These are phyloP conservation scores for Tetradesmus obliquus DNA, from an alignment of 139 green algal species.

Conservation along the genomic window DNA sequence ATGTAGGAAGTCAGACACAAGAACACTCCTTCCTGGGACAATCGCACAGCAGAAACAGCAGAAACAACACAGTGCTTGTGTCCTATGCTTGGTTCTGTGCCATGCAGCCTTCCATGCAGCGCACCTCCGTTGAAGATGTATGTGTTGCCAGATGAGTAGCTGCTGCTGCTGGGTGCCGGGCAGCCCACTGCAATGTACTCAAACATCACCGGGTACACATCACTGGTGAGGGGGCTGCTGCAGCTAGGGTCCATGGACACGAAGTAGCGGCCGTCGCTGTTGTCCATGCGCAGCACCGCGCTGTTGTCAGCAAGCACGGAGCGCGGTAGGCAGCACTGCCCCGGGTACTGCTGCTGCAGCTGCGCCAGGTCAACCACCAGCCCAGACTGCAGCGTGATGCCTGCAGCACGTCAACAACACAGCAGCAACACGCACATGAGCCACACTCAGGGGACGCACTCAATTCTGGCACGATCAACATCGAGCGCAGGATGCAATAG, in stretches of 20 bases:
- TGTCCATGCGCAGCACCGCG: slow-evolving; percentile 9
- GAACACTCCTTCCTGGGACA: too few relatives aligned
- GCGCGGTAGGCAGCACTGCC: slow-evolving; percentile 37
- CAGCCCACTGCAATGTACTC: slow-evolving; percentile 20
- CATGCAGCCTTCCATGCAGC: background rate
- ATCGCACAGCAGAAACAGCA: background rate
- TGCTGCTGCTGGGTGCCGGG: background rate
- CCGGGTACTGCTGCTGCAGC: slow-evolving; percentile 10
- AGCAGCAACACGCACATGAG: too few relatives aligned
- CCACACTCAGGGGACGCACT: too few relatives aligned
- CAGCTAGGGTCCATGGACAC: slow-evolving; percentile 22
- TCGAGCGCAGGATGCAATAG: too few relatives aligned
- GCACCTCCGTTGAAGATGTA: slow-evolving; percentile 9
- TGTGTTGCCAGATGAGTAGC: background rate
- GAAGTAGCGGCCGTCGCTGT: slow-evolving; percentile 1
- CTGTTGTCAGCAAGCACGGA: slow-evolving; percentile 24
- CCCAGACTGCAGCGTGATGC: slow-evolving; percentile 21
- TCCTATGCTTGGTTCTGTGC: background rate
- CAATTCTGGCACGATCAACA: too few relatives aligned
- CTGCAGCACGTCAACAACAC: background rate
- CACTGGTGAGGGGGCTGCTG: background rate
- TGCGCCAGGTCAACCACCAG: background rate
- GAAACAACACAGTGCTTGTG: background rate
- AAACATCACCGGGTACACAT: slow-evolving; percentile 29
- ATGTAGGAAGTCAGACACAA: too few relatives aligned